Evolutionary conservation across 139 green algal species (phyloP).

Genomic region (Ulvella scutata): DNA sequence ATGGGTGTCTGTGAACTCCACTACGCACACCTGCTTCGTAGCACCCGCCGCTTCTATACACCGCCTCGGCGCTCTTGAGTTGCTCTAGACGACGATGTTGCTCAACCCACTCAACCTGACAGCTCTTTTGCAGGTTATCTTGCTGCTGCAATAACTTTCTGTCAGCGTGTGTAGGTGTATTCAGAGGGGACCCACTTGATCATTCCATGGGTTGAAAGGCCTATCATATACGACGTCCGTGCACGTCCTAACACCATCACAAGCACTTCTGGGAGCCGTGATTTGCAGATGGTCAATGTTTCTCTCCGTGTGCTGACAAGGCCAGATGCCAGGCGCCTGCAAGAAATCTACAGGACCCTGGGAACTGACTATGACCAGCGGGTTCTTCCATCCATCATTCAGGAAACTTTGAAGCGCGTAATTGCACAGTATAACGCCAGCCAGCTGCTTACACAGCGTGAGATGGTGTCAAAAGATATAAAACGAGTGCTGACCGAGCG

Average conservation of each 20-base stretch:
- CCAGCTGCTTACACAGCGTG: slow-evolving; percentile 93
- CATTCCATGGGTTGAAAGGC: slow-evolving; percentile 93
- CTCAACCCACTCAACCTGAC: too few species aligned
- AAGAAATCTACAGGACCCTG: slow-evolving; percentile 88
- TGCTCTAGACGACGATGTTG: too few species aligned
- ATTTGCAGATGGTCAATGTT: slow-evolving; percentile 99
- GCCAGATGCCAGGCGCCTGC: slow-evolving; percentile 66
- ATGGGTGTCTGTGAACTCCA: too few species aligned
- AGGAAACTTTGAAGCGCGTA: slow-evolving; percentile 93
- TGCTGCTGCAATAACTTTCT: background rate
- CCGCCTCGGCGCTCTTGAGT: too few species aligned
- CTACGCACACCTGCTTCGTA: too few species aligned
- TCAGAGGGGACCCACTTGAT: slow-evolving; percentile 94
- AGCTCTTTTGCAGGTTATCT: background rate
- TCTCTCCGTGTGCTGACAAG: slow-evolving; percentile 89
- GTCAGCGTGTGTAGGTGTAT: slow-evolving; percentile 60
- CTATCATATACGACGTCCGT: slow-evolving; percentile 94
- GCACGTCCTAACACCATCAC: slow-evolving; percentile 84
- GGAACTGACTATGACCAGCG: slow-evolving; percentile 86
- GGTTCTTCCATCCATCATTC: slow-evolving; percentile 94
- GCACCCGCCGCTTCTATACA: too few species aligned
- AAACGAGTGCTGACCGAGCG: slow-evolving; percentile 76
- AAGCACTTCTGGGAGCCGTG: slow-evolving; percentile 75
- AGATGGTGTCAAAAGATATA: slow-evolving; percentile 87
- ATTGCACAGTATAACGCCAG: slow-evolving; percentile 97